Percentiles rank a stretch among this genome's conserved stretches.
Conservation (phyloP, 768 basidiomycete species). For the Amanita exitialis region DNA sequence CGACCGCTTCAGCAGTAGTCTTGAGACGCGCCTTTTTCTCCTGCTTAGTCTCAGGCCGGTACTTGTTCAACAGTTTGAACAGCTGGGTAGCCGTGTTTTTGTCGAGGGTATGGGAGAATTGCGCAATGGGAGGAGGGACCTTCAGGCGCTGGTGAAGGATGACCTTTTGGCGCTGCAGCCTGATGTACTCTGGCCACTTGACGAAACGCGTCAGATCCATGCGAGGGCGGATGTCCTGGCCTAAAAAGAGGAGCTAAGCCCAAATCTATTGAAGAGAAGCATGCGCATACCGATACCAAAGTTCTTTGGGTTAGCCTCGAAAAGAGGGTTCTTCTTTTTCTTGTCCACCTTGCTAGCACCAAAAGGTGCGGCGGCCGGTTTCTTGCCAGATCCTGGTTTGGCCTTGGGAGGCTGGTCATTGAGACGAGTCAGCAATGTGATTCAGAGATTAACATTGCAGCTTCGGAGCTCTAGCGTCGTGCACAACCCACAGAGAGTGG, state of each 20-base stretch:
- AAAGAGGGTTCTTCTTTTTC: constrained; percentile 89
- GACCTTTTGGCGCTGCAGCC: constrained; percentile 96
- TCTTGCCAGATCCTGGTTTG: constrained; percentile 67
- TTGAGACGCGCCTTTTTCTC: constrained; percentile 95
- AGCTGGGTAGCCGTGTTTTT: constrained; percentile 98
- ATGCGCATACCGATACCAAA: constrained; percentile 81
- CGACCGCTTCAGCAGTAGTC: constrained; percentile 64
- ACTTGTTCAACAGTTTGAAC: constrained; percentile 98
- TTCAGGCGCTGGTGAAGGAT: constrained; percentile 97
- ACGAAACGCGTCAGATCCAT: constrained; percentile 94
- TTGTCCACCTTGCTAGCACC: constrained; percentile 70
- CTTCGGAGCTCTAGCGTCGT: constrained; percentile 49
- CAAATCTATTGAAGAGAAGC: background rate
- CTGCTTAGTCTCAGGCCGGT: constrained; percentile 87
- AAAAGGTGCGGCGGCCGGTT: constrained; percentile 78
- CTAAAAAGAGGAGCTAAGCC: constrained; percentile 26
- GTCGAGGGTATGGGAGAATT: constrained; percentile 96
- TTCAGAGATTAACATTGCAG: constrained; percentile 20
- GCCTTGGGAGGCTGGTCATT: constrained; percentile 86
- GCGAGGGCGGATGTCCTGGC: constrained; percentile 87
- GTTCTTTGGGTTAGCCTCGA: constrained; percentile 84
- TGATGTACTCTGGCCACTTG: constrained; percentile 99
- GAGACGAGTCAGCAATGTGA: constrained; percentile 60
- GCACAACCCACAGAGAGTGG: constrained; percentile 8
- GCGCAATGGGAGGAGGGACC: constrained; percentile 96